Evolutionary conservation across 495 filamentous ascomycete species (phyloP), one percentile per base, ranked within the genome.

Genomic region (Annulohypoxylon maeteangense): DNA sequence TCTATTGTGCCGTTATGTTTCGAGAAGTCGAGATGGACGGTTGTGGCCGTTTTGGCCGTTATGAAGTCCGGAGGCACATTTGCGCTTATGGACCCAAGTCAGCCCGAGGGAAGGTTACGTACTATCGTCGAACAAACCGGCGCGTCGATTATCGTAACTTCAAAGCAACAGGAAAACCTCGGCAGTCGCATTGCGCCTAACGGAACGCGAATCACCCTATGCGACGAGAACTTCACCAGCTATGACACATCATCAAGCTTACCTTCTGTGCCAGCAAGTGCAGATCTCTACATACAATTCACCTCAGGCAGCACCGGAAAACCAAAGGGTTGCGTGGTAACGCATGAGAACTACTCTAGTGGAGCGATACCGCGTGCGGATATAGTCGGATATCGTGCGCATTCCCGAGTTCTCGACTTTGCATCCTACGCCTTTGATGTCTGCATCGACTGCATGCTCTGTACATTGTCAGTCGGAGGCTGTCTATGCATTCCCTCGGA

Each of bases 401-500:
- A 76, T 4, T 82, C 83, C 2, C 74, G 82, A 4, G 78, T 81
- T 8, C 79, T 85, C 25, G 83, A 88, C 59, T 87, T 87, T 59
- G 81, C 83, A 0, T 80, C 82, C 7, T 86, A 82, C 65, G 75
- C 79, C n/a, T 88, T 87, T 53, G 86, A 86, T 42, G 82, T 84
- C 4, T 81, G 80, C 45, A 81, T 87, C 47, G 78, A 81, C 65
- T 84, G 86, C 54, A 87, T 88, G 71, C 74, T 83, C 2, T 82
- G 78, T 51, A 86, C 86, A 0, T 71, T 89, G 1, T 71, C 74
- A 23, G 77, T 79, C 3, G 90, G 90, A 29, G 89, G 87, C 3
- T 90, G 88, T 63, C 81, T 91, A 7, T 92, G 90, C 72, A 83
- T 90, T n/a, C 86, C 86, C 0, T 82, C 81, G 1, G 85, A 90